Evolutionary conservation across 345 rosid species (phyloP).

Genomic region (Firmiana major): DNA sequence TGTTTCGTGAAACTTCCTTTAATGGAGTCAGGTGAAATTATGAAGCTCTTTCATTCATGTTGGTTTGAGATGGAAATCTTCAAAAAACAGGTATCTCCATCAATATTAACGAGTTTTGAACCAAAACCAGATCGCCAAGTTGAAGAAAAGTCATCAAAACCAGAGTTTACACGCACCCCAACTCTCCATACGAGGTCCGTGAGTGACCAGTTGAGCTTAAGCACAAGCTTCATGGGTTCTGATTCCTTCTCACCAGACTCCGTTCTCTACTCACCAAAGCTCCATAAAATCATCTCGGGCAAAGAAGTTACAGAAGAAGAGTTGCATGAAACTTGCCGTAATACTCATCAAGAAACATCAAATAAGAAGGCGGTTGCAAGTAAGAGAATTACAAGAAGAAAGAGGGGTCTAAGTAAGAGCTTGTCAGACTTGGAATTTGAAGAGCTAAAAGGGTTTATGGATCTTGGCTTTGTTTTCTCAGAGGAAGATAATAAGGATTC

Average conservation of each 20-base stretch:
- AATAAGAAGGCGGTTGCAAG: neutral
- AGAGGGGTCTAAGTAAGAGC: constrained; percentile 44
- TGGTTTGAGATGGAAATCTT: constrained; percentile 48
- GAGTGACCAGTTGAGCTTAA: constrained; percentile 45
- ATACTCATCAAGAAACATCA: neutral
- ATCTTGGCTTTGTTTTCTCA: constrained; percentile 84
- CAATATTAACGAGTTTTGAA: constrained; percentile 8
- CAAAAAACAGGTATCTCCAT: constrained; percentile 19
- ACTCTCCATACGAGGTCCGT: constrained; percentile 39
- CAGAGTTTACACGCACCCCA: constrained; percentile 23
- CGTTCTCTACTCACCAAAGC: constrained; percentile 36
- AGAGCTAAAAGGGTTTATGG: constrained; percentile 84
- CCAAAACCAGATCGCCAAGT: constrained; percentile 22
- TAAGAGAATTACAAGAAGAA: constrained; percentile 23
- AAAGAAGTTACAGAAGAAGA: constrained; percentile 33
- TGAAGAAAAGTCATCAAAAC: constrained; percentile 21
- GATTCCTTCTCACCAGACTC: constrained; percentile 43
- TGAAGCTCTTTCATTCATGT: constrained; percentile 42
- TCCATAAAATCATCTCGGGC: constrained; percentile 33
- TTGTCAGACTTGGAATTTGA: constrained; percentile 66
- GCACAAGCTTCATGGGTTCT: constrained; percentile 29
- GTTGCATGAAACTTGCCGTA: neutral
- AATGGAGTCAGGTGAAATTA: constrained; percentile 31
- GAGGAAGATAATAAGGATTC: constrained; percentile 67
- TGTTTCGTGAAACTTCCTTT: constrained; percentile 18